These are phyloP conservation scores for Maudiozyma turicensis DNA, from an alignment of 805 yeast genomes.

Conservation along the genomic window DNA sequence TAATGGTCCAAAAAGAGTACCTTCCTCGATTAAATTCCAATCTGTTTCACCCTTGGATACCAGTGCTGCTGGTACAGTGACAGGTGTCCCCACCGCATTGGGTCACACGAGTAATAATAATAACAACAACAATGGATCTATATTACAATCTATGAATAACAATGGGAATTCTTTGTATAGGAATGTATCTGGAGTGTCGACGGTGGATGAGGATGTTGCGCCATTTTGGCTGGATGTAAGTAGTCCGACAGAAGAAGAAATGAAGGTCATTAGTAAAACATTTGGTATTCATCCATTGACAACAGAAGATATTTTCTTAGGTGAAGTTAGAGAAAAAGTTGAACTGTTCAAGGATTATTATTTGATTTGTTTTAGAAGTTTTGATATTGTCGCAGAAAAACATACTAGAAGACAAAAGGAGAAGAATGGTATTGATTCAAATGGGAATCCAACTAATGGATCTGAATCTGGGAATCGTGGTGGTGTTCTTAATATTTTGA, in stretches of 20 bases:
- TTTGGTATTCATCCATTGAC: slow-evolving; percentile 95
- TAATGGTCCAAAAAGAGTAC: not conserved
- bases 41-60: slow-evolving; percentile 5
- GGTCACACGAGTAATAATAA: slow-evolving; percentile 1
- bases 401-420: slow-evolving; percentile 42
- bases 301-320: slow-evolving; percentile 86
- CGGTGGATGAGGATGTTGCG: slow-evolving; percentile 27
- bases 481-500: not conserved
- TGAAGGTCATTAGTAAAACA: slow-evolving; percentile 82
- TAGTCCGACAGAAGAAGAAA: slow-evolving; percentile 93
- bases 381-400: slow-evolving; percentile 71
- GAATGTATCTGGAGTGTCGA: slow-evolving; percentile 8
- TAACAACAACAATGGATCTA: not conserved
- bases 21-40: slow-evolving; percentile 3
- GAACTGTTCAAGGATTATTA: slow-evolving; percentile 87
- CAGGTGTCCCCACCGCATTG: slow-evolving; percentile 1
- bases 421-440: slow-evolving; percentile 15
- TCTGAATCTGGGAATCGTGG: slow-evolving; percentile 2
- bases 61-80: not conserved
- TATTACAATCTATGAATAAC: not conserved
- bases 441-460: slow-evolving; percentile 1
- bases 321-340: slow-evolving; percentile 92
- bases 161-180: slow-evolving; percentile 5
- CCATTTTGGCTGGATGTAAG: slow-evolving; percentile 93
- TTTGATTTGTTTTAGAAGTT: slow-evolving; percentile 79